Percentiles rank a stretch among this genome's conserved stretches.
These are phyloP conservation scores for Ophiostoma sp. DNA, from an alignment of 2,329 filamentous ascomycete species.

Conservation along the genomic window DNA sequence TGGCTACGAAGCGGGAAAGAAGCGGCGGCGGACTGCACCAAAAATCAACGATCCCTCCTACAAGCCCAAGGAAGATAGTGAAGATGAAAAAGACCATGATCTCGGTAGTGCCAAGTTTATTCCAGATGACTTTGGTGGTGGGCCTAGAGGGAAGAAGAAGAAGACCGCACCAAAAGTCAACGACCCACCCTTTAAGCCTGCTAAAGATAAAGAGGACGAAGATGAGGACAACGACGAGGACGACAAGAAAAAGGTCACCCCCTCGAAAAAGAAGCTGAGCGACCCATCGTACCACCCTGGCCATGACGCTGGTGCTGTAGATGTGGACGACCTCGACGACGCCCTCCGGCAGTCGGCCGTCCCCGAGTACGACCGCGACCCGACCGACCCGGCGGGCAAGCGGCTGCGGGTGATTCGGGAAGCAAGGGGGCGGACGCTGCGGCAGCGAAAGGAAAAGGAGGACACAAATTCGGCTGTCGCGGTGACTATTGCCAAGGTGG, in stretches of 20 bases:
- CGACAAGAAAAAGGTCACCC: neutral
- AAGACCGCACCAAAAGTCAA: neutral
- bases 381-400: slow-evolving; percentile 18
- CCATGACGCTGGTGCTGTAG: neutral
- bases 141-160: too few relatives aligned
- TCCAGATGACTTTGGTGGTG: too few relatives aligned
- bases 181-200: neutral
- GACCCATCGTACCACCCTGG: slow-evolving; percentile 15
- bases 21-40: neutral
- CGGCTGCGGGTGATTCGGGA: neutral
- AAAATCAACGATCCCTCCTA: neutral
- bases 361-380: slow-evolving; percentile 13
- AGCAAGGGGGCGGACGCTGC: neutral
- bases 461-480: neutral
- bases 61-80: neutral
- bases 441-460: neutral
- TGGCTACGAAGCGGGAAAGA: neutral
- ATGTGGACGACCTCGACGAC: slow-evolving; percentile 25
- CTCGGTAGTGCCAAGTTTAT: too few relatives aligned
- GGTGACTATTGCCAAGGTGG: slow-evolving; percentile 36
- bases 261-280: neutral
- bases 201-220: neutral
- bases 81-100: too few relatives aligned
- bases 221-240: neutral
- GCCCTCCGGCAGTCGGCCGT: slow-evolving; percentile 23